A percentile compares a stretch with the other conserved stretches of the same genome.
Evolutionary conservation across 2,329 filamentous ascomycete species (phyloP).

Genomic region (Xylariomycetidae sp.): DNA sequence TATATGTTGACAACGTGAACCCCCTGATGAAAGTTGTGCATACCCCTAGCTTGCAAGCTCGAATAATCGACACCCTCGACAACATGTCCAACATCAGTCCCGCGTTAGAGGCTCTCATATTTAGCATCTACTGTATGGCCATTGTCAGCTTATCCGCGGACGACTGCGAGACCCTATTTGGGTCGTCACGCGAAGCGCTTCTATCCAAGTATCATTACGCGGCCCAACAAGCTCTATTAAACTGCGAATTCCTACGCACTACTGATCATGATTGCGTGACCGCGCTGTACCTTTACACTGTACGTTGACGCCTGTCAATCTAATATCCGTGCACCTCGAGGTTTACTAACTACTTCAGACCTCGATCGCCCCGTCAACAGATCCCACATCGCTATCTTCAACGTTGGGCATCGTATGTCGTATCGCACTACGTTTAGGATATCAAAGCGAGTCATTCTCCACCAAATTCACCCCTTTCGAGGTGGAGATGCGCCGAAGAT

Average conservation of each 20-base stretch:
- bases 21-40: constrained; percentile 57
- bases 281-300: constrained; percentile 53
- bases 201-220: constrained; percentile 41
- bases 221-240: constrained; percentile 49
- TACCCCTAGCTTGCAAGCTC: constrained; percentile 46
- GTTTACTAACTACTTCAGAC: constrained; percentile 32
- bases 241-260: constrained; percentile 44
- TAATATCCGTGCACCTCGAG: background rate
- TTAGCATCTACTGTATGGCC: constrained; percentile 44
- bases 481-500: constrained; percentile 54
- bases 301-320: constrained; percentile 23
- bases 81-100: constrained; percentile 35
- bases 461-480: constrained; percentile 35
- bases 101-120: constrained; percentile 51
- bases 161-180: constrained; percentile 39
- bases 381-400: constrained; percentile 47
- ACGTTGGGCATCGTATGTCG: constrained; percentile 51
- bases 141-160: constrained; percentile 36
- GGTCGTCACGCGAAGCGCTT: constrained; percentile 35
- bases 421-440: constrained; percentile 52
- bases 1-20: constrained; percentile 54
- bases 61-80: constrained; percentile 45
- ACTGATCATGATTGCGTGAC: constrained; percentile 50
- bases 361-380: constrained; percentile 36
- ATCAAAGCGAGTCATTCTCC: constrained; percentile 42